Base-by-base conservation (phyloP, 257 asterid species). In the Linderniella brevidens region DNA sequence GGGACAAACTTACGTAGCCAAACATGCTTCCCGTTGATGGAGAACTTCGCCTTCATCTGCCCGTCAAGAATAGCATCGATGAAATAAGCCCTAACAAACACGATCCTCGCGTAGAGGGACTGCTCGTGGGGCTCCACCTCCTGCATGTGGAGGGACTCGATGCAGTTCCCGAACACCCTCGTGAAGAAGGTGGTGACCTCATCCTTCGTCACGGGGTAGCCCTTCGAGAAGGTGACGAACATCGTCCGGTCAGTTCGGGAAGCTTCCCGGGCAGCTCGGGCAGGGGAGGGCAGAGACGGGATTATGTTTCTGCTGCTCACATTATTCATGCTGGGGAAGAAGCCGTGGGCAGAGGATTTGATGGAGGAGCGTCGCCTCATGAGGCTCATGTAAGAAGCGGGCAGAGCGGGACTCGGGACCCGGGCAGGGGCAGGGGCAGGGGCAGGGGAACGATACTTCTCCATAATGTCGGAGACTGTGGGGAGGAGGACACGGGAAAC, bases 161-260 rank as follows among this genome's bases (percentile, higher is more conserved):
- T 61, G 64, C 79, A 77, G 0, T 74, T 46, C 15, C 86, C 95
- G 0, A 59, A 70, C 4, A 44, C 39, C 44, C 11, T 51, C 0
- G 55, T 49, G 54, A 83, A 68, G 56, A 64, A 83, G 13, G 54
- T 53, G 52, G 61, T 63, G 11, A 79, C 64, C 53, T 79, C 92
- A 9, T 14, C 17, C 41, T 83, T 82, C 0, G 64, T 8, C 42
- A 79, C 69, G 0, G 85, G 80, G 16, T 76, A 79, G 5, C 94
- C 94, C 49, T 64, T 72, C 0, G 88, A 79, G 56, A 83, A 83
- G 1, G 92, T 79, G 16, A 73, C 64, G 12, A 79, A 72, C 84
- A 83, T 68, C 35, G 80, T 70, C 48, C 82, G 50, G 8, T 63
- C 66, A 43, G 46, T 70, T 17, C 13, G 44, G 0, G 65, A 45